phyloP scores from a whole-genome alignment of 2,329 filamentous ascomycete genomes.

The Colletotrichum somersetense region DNA sequence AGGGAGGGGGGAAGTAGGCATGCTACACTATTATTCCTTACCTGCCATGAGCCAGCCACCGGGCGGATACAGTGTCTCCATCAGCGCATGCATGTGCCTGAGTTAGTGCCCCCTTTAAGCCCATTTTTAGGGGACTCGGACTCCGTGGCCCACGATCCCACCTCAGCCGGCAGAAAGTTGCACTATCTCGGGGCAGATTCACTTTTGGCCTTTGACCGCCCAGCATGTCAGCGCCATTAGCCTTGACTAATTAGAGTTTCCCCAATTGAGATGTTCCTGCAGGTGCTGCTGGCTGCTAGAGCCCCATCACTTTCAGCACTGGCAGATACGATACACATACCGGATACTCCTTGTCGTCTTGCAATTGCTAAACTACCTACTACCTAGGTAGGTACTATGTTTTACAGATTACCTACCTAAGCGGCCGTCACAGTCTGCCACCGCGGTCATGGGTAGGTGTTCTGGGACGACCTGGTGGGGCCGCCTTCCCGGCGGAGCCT shows the following conservation, averaged over 20 bases:
- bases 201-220: constrained; percentile 13
- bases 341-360: constrained; percentile 5
- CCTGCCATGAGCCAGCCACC: not conserved
- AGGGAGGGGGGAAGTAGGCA: too few species aligned
- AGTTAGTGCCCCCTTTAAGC: constrained; percentile 17
- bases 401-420: too few species aligned
- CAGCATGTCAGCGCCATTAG: not conserved
- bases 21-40: not conserved
- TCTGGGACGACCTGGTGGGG: constrained; percentile 25
- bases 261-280: not conserved
- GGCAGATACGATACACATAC: not conserved
- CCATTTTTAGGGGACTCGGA: not conserved
- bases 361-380: not conserved
- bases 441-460: not conserved
- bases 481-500: constrained; percentile 25
- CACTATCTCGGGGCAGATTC: not conserved
- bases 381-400: too few species aligned
- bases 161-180: constrained; percentile 22
- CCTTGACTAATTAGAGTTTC: not conserved
- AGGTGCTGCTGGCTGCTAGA: not conserved
- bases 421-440: too few species aligned
- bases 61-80: constrained; percentile 25
- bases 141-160: constrained; percentile 16
- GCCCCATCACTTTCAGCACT: too few species aligned
- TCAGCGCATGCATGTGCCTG: constrained; percentile 41